Conservation (phyloP, 495 filamentous ascomycete genomes). For the Bombardia bombarda region DNA sequence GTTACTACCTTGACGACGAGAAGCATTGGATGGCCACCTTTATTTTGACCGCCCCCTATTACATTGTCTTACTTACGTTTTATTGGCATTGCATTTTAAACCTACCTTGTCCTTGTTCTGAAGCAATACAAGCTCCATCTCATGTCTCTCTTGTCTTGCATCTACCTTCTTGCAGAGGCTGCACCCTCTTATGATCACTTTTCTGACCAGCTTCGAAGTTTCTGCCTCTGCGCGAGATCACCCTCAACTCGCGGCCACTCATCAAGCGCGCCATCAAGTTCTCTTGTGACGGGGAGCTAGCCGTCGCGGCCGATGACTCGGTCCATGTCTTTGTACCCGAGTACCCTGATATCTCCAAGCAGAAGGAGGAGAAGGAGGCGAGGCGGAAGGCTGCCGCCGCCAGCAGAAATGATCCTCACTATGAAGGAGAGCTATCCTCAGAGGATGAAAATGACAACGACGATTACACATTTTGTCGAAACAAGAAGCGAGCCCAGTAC, state of each 20-base stretch:
- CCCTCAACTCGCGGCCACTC: slow-evolving; percentile 31
- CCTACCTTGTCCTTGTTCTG: too few species aligned
- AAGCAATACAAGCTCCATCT: too few species aligned
- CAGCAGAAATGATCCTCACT: slow-evolving; percentile 7
- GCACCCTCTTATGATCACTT: too few species aligned
- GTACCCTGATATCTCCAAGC: slow-evolving; percentile 21
- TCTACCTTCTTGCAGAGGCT: background rate
- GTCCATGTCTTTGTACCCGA: slow-evolving; percentile 40
- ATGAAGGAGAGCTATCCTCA: slow-evolving; percentile 12
- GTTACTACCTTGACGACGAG: too few species aligned
- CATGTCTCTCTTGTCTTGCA: too few species aligned
- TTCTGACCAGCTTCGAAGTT: slow-evolving; percentile 1
- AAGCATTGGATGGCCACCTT: too few species aligned
- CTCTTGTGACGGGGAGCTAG: slow-evolving; percentile 42
- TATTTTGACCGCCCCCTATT: too few species aligned
- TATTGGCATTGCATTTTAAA: too few species aligned
- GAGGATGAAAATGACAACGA: slow-evolving; percentile 14
- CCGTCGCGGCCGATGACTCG: slow-evolving; percentile 39
- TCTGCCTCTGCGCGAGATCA: slow-evolving; percentile 35
- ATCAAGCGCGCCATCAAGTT: slow-evolving; percentile 38
- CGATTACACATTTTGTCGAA: slow-evolving; percentile 4
- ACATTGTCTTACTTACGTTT: too few species aligned
- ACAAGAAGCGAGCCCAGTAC: slow-evolving; percentile 19
- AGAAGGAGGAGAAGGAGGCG: slow-evolving; percentile 1
- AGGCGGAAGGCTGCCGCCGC: slow-evolving; percentile 5